Evolutionary conservation across 2,329 filamentous ascomycete genomes (phyloP).

Genomic region (Nemania diffusa): DNA sequence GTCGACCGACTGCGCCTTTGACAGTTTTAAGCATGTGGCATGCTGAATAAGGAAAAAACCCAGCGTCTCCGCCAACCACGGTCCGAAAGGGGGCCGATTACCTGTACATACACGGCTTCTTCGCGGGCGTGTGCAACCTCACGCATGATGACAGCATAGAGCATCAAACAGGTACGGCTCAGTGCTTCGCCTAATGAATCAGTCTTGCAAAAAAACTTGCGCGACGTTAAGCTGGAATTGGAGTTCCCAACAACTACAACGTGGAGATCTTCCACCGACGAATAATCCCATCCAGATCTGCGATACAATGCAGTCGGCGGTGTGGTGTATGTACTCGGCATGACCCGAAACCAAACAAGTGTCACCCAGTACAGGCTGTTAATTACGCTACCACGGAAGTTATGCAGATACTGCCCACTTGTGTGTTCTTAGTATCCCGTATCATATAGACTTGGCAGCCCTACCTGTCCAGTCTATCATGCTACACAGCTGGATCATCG

Average conservation of each 20-base stretch:
- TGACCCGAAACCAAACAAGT: background rate
- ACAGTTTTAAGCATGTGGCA: slow-evolving; percentile 9
- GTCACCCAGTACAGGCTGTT: slow-evolving; percentile 8
- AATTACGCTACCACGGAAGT: background rate
- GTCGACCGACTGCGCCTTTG: background rate
- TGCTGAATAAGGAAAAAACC: slow-evolving; percentile 8
- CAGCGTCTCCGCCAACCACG: background rate
- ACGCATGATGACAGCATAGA: slow-evolving; percentile 10
- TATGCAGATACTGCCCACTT: background rate
- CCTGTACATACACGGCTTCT: slow-evolving; percentile 20
- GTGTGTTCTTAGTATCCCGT: slow-evolving; percentile 8
- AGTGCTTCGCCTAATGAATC: background rate
- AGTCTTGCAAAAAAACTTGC: background rate
- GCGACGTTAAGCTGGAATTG: background rate
- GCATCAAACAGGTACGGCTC: background rate
- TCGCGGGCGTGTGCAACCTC: slow-evolving; percentile 12
- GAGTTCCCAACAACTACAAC: background rate
- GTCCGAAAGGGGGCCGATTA: slow-evolving; percentile 19
- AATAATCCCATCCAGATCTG: slow-evolving; percentile 20
- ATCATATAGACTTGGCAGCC: background rate
- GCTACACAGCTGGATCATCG: slow-evolving; percentile 1
- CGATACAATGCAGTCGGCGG: background rate
- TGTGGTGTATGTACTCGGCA: slow-evolving; percentile 8
- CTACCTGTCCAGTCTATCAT: background rate
- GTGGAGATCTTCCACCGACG: slow-evolving; percentile 14